A percentile compares a stretch with the other conserved stretches of the same genome.
Evolutionary conservation across 768 basidiomycete genomes (phyloP).

Genomic region (Lyophyllum atratum): DNA sequence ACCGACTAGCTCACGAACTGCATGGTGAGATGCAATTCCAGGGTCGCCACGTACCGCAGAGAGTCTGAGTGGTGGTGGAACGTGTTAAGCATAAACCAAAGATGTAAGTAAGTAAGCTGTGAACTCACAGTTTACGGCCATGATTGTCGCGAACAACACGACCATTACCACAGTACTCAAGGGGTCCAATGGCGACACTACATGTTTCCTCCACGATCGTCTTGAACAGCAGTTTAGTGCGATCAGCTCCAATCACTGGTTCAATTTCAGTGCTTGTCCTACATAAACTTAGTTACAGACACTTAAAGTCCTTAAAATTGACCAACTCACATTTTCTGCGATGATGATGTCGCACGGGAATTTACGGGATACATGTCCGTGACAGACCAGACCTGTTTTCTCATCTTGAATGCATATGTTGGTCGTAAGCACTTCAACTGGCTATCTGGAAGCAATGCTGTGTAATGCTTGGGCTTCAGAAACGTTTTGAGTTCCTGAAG

Average conservation of each 20-base stretch:
- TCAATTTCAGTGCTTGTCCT: background rate
- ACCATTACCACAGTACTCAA: slow-evolving; percentile 23
- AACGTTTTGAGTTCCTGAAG: too few species aligned
- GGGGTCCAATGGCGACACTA: slow-evolving; percentile 18
- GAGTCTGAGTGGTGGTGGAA: background rate
- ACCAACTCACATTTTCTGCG: background rate
- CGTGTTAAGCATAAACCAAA: too few species aligned
- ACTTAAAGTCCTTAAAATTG: too few species aligned
- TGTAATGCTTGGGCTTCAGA: background rate
- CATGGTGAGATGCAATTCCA: background rate
- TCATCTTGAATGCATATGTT: background rate
- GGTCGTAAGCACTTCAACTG: background rate
- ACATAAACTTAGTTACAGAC: background rate
- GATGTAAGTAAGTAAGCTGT: background rate
- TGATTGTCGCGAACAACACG: background rate
- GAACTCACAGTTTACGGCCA: background rate
- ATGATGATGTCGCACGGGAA: background rate
- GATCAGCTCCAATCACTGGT: background rate
- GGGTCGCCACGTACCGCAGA: background rate
- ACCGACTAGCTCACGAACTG: background rate
- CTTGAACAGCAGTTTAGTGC: background rate
- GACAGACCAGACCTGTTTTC: background rate
- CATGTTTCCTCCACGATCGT: slow-evolving; percentile 9
- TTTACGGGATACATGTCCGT: background rate
- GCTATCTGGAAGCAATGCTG: background rate